phyloP scores from a whole-genome alignment of 768 basidiomycete species.

The Amanita fuliginea region DNA sequence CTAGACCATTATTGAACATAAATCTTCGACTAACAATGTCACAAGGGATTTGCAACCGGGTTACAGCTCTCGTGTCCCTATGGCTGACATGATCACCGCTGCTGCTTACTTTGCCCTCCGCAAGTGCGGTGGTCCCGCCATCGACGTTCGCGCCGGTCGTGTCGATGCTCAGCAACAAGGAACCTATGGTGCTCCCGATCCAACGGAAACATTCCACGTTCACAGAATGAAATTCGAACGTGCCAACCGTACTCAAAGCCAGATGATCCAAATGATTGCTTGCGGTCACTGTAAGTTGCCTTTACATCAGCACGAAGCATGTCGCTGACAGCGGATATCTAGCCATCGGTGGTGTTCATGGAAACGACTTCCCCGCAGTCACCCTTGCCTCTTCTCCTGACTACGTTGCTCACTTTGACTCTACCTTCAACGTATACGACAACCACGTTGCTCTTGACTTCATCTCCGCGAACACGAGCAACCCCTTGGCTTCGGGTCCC shows the following conservation, averaged over 20 bases:
- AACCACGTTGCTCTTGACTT: constrained; percentile 1
- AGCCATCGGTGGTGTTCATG: constrained; percentile 20
- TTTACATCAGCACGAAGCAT: background rate
- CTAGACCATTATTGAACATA: background rate
- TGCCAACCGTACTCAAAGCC: constrained; percentile 18
- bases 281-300: constrained; percentile 18
- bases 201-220: constrained; percentile 13
- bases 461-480: constrained; percentile 1
- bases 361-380: constrained; percentile 15
- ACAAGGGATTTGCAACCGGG: constrained; percentile 1
- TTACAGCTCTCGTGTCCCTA: constrained; percentile 8
- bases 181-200: constrained; percentile 20
- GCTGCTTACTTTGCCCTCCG: constrained; percentile 16
- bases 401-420: background rate
- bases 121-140: constrained; percentile 21
- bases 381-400: background rate
- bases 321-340: background rate
- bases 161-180: constrained; percentile 20
- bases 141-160: constrained; percentile 21
- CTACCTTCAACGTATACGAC: constrained; percentile 1
- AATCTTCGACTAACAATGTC: background rate
- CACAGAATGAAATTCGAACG: constrained; percentile 16
- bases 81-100: constrained; percentile 21
- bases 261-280: constrained; percentile 23
- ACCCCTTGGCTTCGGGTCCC: background rate